These are phyloP conservation scores for Dianthus caryophyllus DNA, from an alignment of 148 eudicot genomes.

Conservation along the genomic window DNA sequence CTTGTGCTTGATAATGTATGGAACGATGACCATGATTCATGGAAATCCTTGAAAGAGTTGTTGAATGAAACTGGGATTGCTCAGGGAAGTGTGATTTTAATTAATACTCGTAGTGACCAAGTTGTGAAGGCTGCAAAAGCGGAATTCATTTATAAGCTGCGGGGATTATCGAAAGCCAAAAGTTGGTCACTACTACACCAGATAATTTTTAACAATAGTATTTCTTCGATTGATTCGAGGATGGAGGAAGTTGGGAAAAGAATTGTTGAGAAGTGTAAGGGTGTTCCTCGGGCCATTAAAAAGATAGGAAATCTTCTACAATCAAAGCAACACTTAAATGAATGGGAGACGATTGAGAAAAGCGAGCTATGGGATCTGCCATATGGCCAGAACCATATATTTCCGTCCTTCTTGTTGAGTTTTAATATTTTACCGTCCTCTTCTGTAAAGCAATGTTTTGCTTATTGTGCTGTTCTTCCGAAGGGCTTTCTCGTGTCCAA, in stretches of 20 bases:
- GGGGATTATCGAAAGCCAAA: neutral
- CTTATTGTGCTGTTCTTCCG: conserved; percentile 15
- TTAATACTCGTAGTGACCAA: too few relatives aligned
- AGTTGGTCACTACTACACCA: conserved; percentile 19
- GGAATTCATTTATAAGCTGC: neutral
- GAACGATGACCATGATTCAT: conserved; percentile 1
- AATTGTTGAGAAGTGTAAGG: conserved; percentile 21
- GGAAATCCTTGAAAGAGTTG: neutral
- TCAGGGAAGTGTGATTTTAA: conserved; percentile 17
- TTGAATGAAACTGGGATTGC: conserved; percentile 2
- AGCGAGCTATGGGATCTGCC: too few relatives aligned
- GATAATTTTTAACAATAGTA: neutral
- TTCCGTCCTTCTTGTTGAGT: conserved; percentile 17
- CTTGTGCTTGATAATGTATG: conserved; percentile 30
- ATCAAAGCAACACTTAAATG: conserved; percentile 4
- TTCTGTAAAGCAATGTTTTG: conserved; percentile 16
- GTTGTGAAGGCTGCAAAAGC: conserved; percentile 3
- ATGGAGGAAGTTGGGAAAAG: conserved; percentile 15
- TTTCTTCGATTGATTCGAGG: neutral
- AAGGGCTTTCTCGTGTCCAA: too few relatives aligned
- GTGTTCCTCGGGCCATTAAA: conserved; percentile 21
- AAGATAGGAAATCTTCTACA: conserved; percentile 8
- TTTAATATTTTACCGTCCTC: conserved; percentile 15
- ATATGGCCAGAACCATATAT: neutral
- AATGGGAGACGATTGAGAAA: conserved; percentile 22